Base-by-base conservation (phyloP, 768 basidiomycete species). In the Lactarius evosmus region DNA sequence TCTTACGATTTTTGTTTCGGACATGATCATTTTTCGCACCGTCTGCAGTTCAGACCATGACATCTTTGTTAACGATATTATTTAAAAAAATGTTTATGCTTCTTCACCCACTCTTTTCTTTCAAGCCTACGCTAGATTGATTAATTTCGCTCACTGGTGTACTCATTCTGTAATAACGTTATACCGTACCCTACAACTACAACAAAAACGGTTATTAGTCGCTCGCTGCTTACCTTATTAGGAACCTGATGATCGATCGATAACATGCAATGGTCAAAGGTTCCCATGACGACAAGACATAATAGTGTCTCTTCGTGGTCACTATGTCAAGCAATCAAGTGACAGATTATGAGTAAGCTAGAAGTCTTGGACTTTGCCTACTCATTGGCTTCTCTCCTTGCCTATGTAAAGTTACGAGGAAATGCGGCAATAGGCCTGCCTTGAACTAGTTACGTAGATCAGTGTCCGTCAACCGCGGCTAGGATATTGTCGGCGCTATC, bases 21-120 rank as follows among this genome's bases (percentile, higher is more conserved):
- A 25, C 38, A 49, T 36, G 32, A 55, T 29, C 22, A 32, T 40
- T 25, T 52, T 32, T 27, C 41, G 25, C 46, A 22, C 40, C 30
- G 36, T 53, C 33, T 29, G 29, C 25, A 11, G 19, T 49, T 40
- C 58, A 30, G 33, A 53, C 33, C n/a, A 63, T 14, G 33, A 54
- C 62, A 54, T 44, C 33, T 55, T 38, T 36, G 46, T 34, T 52
- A 55, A 30, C 52, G 57, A 32, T 46, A 53, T 54, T 63, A 63
- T 63, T 63, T 63, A 63, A 58, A 29, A 29, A 34, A 29, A 46
- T 46, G 62, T 54, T 63, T 59, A 64, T 55, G 41, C 25, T 50
- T 59, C 33, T 22, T n/a, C 52, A 9, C 29, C 16, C 22, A 14
- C 27, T 44, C 38, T 11, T 33, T 57, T 51, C 33, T n/a, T 25